phyloP scores from a whole-genome alignment of 2,329 filamentous ascomycete genomes.

The Chaetoscypha palmicola region DNA sequence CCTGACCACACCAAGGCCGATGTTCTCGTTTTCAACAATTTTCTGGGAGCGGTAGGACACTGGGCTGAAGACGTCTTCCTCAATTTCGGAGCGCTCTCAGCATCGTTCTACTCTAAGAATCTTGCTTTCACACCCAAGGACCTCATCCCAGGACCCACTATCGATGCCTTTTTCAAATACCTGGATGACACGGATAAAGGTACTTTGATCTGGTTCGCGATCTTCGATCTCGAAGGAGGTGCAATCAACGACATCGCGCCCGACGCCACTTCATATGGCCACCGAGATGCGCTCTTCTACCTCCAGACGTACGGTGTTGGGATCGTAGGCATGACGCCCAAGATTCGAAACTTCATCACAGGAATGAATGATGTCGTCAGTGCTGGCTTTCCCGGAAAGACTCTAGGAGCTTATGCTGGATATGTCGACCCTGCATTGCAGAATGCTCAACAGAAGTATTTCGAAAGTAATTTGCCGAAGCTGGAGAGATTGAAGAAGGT shows the following conservation, averaged over 20 bases:
- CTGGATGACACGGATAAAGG: constrained; percentile 43
- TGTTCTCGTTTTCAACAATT: constrained; percentile 50
- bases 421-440: constrained; percentile 47
- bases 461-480: constrained; percentile 35
- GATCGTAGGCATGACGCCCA: constrained; percentile 38
- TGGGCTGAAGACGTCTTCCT: constrained; percentile 41
- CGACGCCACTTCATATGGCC: constrained; percentile 54
- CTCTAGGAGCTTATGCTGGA: constrained; percentile 50
- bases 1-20: constrained; percentile 34
- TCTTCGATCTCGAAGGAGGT: constrained; percentile 56
- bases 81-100: not conserved
- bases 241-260: constrained; percentile 48
- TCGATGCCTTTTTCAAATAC: constrained; percentile 47
- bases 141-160: constrained; percentile 38
- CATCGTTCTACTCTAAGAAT: constrained; percentile 8
- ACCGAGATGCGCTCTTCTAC: constrained; percentile 58
- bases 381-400: constrained; percentile 31
- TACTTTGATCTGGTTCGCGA: constrained; percentile 51
- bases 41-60: constrained; percentile 51
- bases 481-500: constrained; percentile 39
- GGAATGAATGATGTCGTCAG: constrained; percentile 42
- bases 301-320: constrained; percentile 55
- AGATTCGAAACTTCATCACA: constrained; percentile 43
- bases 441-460: constrained; percentile 29
- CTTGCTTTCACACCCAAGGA: constrained; percentile 42